phyloP scores from a whole-genome alignment of 257 asterid genomes.

The Rehmannia glutinosa region DNA sequence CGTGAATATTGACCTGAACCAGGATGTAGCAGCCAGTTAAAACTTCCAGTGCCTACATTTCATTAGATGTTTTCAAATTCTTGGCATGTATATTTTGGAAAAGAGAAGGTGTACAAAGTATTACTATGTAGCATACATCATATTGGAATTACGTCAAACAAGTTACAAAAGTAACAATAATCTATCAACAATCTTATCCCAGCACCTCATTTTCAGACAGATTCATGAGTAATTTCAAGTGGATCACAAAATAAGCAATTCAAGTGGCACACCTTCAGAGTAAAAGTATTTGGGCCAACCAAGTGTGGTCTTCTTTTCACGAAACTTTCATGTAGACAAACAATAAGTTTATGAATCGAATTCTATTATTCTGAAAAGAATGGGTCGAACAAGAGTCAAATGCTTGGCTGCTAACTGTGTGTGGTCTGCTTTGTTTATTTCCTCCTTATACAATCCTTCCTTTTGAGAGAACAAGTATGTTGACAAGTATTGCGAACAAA shows the following conservation, averaged over 20 bases:
- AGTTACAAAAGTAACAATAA: not conserved
- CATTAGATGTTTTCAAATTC: not conserved
- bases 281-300: slow-evolving; percentile 61
- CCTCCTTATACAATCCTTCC: not conserved
- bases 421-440: not conserved
- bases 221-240: not conserved
- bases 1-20: slow-evolving; percentile 36
- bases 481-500: no score
- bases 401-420: not conserved
- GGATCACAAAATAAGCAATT: not conserved
- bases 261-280: slow-evolving; percentile 40
- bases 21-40: slow-evolving; percentile 64
- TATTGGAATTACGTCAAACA: no score
- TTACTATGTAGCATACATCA: not conserved
- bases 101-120: not conserved
- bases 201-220: not conserved
- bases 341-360: not conserved
- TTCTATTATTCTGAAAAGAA: not conserved
- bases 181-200: not conserved
- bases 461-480: not conserved
- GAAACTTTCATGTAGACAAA: slow-evolving; percentile 46
- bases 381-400: not conserved
- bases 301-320: slow-evolving; percentile 60
- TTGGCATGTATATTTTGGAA: not conserved
- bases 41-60: no score